Conservation (phyloP, 106 monocot genomes). For the Acorus gramineus region DNA sequence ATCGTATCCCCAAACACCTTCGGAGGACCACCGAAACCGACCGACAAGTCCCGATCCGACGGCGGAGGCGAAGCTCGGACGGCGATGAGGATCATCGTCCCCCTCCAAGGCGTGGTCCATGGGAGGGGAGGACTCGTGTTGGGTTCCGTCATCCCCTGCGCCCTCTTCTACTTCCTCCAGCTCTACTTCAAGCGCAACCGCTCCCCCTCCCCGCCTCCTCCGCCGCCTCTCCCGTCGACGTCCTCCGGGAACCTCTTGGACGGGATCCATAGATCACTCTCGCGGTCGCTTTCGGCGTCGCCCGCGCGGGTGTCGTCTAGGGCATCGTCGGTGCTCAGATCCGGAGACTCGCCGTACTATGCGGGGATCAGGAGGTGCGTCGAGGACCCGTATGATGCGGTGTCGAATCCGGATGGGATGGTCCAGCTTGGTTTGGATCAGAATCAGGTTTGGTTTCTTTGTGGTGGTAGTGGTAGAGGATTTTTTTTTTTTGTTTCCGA, state of each 20-base stretch:
- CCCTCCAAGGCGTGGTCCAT: constrained; percentile 76
- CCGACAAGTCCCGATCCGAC: too few relatives aligned
- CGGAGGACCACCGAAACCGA: too few relatives aligned
- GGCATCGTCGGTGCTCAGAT: constrained; percentile 14
- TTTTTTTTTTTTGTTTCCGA: too few relatives aligned
- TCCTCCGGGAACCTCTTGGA: too few relatives aligned
- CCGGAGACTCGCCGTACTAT: constrained; percentile 32
- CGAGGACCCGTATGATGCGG: constrained; percentile 38
- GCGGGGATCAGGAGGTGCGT: constrained; percentile 21
- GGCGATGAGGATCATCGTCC: constrained; percentile 75
- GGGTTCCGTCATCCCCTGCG: constrained; percentile 91
- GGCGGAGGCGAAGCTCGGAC: too few relatives aligned
- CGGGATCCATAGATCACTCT: constrained; percentile 17
- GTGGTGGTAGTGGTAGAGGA: not conserved
- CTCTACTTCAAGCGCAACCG: constrained; percentile 67
- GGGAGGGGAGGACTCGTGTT: constrained; percentile 89
- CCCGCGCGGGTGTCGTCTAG: constrained; percentile 42
- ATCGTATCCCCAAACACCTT: too few relatives aligned
- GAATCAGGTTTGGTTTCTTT: constrained; percentile 39
- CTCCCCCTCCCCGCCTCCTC: constrained; percentile 18
- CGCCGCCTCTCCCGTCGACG: not conserved
- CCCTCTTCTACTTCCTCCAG: constrained; percentile 87
- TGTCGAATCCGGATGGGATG: constrained; percentile 45
- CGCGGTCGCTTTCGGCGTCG: constrained; percentile 20
- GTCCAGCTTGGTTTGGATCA: constrained; percentile 62